Percentiles rank a stretch among this genome's conserved stretches.
phyloP scores from a whole-genome alignment of 768 basidiomycete genomes.

The Suillus subaureus region DNA sequence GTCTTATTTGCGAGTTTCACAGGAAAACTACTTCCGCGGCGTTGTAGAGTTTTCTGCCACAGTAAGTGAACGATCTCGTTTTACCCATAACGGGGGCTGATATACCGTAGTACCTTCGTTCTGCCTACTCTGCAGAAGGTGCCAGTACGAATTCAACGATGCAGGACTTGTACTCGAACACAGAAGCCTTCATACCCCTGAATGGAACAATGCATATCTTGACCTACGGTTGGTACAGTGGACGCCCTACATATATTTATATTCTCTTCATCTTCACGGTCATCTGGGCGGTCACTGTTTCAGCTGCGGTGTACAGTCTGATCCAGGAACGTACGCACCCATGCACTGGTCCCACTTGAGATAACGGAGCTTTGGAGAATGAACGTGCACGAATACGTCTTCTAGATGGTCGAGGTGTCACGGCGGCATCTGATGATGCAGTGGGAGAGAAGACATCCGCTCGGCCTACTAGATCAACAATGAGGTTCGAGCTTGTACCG shows the following conservation, averaged over 20 bases:
- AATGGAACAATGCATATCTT: slow-evolving; percentile 3
- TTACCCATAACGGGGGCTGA: neutral
- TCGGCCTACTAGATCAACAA: neutral
- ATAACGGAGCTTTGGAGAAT: neutral
- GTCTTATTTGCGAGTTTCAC: neutral
- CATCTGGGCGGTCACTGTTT: neutral
- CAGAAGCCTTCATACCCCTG: neutral
- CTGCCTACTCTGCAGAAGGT: slow-evolving; percentile 5
- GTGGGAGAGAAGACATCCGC: neutral
- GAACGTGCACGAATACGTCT: neutral
- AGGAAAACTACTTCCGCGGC: slow-evolving; percentile 9
- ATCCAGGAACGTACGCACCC: neutral
- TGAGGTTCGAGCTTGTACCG: neutral
- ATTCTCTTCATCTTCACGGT: neutral
- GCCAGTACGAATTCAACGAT: neutral
- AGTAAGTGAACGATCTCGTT: neutral
- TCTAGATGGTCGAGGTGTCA: neutral
- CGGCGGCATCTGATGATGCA: neutral
- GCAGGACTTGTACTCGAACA: neutral
- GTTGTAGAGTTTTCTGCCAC: slow-evolving; percentile 13
- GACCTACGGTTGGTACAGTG: neutral
- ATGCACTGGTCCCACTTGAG: neutral
- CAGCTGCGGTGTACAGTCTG: neutral
- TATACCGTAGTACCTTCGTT: slow-evolving; percentile 7
- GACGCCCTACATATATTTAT: neutral